Conservation (phyloP, 306 rosid species). For the Vigna trinervia region DNA sequence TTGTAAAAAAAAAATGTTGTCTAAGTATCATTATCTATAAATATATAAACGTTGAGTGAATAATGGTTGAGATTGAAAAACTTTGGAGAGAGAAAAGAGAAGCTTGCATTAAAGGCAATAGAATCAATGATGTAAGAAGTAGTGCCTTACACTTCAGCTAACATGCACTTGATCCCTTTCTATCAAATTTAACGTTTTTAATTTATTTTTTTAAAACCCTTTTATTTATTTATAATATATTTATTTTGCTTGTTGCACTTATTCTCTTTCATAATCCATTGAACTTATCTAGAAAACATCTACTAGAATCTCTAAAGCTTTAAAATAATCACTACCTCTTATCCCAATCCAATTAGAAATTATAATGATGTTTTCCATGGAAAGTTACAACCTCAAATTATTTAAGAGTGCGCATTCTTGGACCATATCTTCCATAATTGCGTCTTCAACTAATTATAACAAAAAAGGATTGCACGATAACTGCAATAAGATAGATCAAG, state of each 20-base stretch:
- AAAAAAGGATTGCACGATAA: slow-evolving; percentile 24
- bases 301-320: slow-evolving; percentile 39
- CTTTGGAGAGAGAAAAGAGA: slow-evolving; percentile 29
- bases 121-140: slow-evolving; percentile 55
- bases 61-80: slow-evolving; percentile 22
- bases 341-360: slow-evolving; percentile 40
- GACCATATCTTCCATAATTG: slow-evolving; percentile 27
- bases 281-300: slow-evolving; percentile 42
- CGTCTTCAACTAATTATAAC: slow-evolving; percentile 23
- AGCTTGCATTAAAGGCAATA: slow-evolving; percentile 50
- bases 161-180: slow-evolving; percentile 55
- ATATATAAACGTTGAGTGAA: not conserved
- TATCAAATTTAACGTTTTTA: slow-evolving; percentile 8
- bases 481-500: slow-evolving; percentile 32
- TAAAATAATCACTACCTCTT: slow-evolving; percentile 35
- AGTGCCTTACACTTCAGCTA: slow-evolving; percentile 77
- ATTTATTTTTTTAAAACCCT: not conserved
- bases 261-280: slow-evolving; percentile 44
- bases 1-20: no score
- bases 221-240: not conserved
- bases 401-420: slow-evolving; percentile 42
- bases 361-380: slow-evolving; percentile 31
- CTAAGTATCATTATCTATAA: no score
- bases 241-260: slow-evolving; percentile 24
- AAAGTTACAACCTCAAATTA: slow-evolving; percentile 36